phyloP scores from a whole-genome alignment of 371 early-diverging fungal genomes.

The Actinomortierella wolfii region DNA sequence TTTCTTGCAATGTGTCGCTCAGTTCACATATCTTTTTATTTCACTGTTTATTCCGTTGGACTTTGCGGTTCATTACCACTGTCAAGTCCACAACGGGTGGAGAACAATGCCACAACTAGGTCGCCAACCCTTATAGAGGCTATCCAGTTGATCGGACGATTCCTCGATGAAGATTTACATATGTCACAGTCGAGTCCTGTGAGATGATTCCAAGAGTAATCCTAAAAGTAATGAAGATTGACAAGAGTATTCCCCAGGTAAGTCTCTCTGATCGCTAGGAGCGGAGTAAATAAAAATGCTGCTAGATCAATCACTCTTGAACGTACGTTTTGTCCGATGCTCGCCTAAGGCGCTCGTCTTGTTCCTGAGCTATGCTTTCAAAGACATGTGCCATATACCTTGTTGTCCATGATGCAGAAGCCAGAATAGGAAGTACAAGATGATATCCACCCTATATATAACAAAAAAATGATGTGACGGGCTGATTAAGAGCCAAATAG shows the following conservation, averaged over 20 bases:
- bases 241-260: background rate
- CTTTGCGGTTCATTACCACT: no score
- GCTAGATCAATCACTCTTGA: background rate
- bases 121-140: no score
- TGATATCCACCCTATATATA: conserved; percentile 7
- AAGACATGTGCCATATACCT: background rate
- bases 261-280: background rate
- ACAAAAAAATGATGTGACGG: no score
- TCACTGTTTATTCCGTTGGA: no score
- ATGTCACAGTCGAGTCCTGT: conserved; percentile 31
- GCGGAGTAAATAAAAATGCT: no score
- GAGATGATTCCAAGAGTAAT: conserved; percentile 26
- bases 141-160: background rate
- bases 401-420: conserved; percentile 20
- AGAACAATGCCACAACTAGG: no score
- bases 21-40: no score
- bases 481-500: background rate
- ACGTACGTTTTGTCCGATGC: background rate
- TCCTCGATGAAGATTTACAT: conserved; percentile 23
- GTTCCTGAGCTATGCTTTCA: no score
- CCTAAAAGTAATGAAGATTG: conserved; percentile 5
- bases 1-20: no score
- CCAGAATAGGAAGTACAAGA: conserved; percentile 17
- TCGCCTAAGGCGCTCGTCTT: background rate
- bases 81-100: no score